These are phyloP conservation scores for Candolleomyces efflorescens DNA, from an alignment of 768 basidiomycete species.

Conservation along the genomic window DNA sequence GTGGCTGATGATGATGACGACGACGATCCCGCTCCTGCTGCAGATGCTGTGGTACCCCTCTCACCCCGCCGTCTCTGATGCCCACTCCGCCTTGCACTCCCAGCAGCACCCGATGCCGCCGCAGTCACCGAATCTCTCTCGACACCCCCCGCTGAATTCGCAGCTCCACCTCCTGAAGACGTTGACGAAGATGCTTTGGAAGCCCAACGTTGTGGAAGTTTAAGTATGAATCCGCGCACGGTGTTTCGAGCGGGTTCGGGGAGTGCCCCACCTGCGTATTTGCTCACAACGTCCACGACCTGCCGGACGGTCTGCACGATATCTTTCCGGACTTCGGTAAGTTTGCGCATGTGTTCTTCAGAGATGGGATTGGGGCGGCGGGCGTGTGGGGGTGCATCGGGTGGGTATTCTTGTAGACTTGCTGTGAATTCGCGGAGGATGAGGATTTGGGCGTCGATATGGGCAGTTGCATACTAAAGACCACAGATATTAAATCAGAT, in stretches of 20 bases:
- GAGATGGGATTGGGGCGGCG: slow-evolving; percentile 29
- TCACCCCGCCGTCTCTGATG: slow-evolving; percentile 13
- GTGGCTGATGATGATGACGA: too few relatives aligned
- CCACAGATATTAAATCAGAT: background rate
- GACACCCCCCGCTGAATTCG: too few relatives aligned
- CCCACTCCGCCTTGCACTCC: slow-evolving; percentile 20
- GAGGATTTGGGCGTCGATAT: slow-evolving; percentile 84
- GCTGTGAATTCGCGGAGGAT: slow-evolving; percentile 82
- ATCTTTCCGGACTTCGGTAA: slow-evolving; percentile 71
- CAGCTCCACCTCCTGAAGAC: too few relatives aligned
- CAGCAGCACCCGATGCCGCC: slow-evolving; percentile 26
- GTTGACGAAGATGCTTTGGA: too few relatives aligned
- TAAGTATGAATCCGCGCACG: slow-evolving; percentile 74
- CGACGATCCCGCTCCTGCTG: background rate
- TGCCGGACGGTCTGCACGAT: slow-evolving; percentile 87
- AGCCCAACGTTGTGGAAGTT: slow-evolving; percentile 81
- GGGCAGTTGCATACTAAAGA: slow-evolving; percentile 74
- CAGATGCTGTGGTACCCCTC: too few relatives aligned
- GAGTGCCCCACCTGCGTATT: slow-evolving; percentile 81
- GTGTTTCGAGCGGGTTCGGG: slow-evolving; percentile 77
- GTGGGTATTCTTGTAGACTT: slow-evolving; percentile 52
- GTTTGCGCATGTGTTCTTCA: slow-evolving; percentile 55
- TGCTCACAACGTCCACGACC: slow-evolving; percentile 82
- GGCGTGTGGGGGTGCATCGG: slow-evolving; percentile 22
- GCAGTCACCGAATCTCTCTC: slow-evolving; percentile 30